Conservation (phyloP, 352 stramenopile genomes). For the Phytophthora crassamura region DNA sequence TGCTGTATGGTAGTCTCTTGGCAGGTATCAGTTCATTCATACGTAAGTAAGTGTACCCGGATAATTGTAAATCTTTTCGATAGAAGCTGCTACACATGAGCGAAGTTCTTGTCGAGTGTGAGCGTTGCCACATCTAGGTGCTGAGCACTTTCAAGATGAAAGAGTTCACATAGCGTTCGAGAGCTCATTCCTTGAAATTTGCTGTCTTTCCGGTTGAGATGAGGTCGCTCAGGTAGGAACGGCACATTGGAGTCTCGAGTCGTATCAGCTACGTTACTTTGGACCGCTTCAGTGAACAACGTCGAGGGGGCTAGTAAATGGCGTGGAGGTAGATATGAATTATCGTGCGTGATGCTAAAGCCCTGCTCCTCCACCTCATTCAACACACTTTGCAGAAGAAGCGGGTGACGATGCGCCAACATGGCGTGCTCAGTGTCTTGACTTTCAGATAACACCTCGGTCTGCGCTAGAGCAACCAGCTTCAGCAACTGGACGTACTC, state of each 20-base stretch:
- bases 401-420: conserved; percentile 18
- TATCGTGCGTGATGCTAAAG: neutral
- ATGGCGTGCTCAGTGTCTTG: neutral
- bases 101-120: conserved; percentile 10
- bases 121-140: neutral
- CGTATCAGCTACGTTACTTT: neutral
- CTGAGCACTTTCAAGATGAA: conserved; percentile 29
- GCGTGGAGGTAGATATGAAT: conserved; percentile 7
- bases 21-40: no score
- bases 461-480: conserved; percentile 43
- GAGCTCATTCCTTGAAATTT: conserved; percentile 42
- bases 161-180: conserved; percentile 32
- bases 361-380: conserved; percentile 12
- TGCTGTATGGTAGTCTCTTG: conserved; percentile 2
- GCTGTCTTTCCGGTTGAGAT: conserved; percentile 32
- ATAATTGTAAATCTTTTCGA: conserved; percentile 8
- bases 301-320: conserved; percentile 4
- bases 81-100: conserved; percentile 20
- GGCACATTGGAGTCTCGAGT: neutral
- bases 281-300: neutral
- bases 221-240: conserved; percentile 2
- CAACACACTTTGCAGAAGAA: conserved; percentile 19
- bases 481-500: conserved; percentile 55
- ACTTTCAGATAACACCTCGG: conserved; percentile 11
- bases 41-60: neutral